phyloP scores from a whole-genome alignment of 345 rosid species.

The Raphanus sativus region DNA sequence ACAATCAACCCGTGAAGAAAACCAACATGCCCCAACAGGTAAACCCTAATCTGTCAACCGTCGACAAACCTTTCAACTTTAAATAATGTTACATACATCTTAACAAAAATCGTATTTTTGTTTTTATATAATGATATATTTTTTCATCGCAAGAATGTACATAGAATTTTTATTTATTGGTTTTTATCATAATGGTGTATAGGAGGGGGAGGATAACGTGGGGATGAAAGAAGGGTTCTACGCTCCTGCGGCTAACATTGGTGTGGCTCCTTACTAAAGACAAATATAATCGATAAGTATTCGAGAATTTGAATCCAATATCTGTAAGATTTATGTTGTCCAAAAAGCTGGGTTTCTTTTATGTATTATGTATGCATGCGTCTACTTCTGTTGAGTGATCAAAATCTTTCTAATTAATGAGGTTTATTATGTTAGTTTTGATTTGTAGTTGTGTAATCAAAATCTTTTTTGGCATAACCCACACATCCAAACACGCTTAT shows the following conservation, averaged over 20 bases:
- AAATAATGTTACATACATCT: background rate
- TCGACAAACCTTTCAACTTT: conserved; percentile 22
- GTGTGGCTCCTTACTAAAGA: conserved; percentile 64
- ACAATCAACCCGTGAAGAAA: conserved; percentile 95
- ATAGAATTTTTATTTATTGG: background rate
- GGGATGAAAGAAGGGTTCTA: conserved; percentile 77
- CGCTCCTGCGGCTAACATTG: conserved; percentile 66
- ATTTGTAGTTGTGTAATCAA: background rate
- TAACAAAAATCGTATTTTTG: background rate
- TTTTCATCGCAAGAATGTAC: background rate
- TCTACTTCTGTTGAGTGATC: conserved; percentile 34
- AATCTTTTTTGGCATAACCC: too few relatives aligned
- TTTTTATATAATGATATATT: background rate
- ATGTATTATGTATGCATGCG: conserved; percentile 20
- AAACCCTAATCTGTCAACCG: conserved; percentile 44
- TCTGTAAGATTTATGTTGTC: conserved; percentile 11
- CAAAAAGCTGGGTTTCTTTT: conserved; percentile 28
- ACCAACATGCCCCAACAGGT: conserved; percentile 75
- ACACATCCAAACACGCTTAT: too few relatives aligned
- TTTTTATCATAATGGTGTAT: conserved; percentile 14
- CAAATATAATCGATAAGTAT: conserved; percentile 15
- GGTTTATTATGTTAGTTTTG: conserved; percentile 13
- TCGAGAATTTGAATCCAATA: conserved; percentile 6
- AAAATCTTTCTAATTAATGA: conserved; percentile 34
- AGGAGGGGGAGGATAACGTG: conserved; percentile 85